Evolutionary conservation across 495 filamentous ascomycete genomes (phyloP), one percentile per base, ranked within the genome.

Genomic region (Penicillium lividum): DNA sequence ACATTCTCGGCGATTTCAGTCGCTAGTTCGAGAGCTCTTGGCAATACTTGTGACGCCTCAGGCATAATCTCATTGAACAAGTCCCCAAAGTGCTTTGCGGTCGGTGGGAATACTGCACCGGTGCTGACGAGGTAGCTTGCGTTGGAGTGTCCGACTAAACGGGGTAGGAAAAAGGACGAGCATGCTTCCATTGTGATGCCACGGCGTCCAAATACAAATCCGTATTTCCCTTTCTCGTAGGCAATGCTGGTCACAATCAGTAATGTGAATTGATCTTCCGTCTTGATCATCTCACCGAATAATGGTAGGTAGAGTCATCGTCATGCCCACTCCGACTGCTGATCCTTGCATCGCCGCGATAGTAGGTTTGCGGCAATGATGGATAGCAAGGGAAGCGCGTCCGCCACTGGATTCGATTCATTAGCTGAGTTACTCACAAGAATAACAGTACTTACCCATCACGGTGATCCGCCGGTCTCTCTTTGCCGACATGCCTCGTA

Each of bases 271-370:
- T 22, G 22, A 22, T 22, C 22, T 22, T 22, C 22, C 22, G 22
- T 22, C 22, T 22, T 22, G 22, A 22, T 22, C 2, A 10, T 43
- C 54, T 33, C 47, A 77, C 74, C 74, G 73, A 50, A 89, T 83
- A 38, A 73, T 77, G 56, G 81, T 79, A 2, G 86, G 84, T 10
- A 89, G 78, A 13, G 82, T 83, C 84, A 87, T 86, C 10, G 85
- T 89, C 67, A 88, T 86, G 5, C 86, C 85, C 7, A 88, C 78
- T 8, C 85, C 86, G 8, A 87, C 86, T 22, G 86, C 86, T 42
- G 79, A 81, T 49, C 86, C 86, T 65, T 87, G 84, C 61, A 87
- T 80, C 4, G 86, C 86, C 28, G 73, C 85, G 63, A 89, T 84
- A 25, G 84, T 84, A 36, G 85, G 84, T 62, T 88, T 89, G 56